phyloP scores from a whole-genome alignment of 2,329 filamentous ascomycete species.

The Phoma herbarum region DNA sequence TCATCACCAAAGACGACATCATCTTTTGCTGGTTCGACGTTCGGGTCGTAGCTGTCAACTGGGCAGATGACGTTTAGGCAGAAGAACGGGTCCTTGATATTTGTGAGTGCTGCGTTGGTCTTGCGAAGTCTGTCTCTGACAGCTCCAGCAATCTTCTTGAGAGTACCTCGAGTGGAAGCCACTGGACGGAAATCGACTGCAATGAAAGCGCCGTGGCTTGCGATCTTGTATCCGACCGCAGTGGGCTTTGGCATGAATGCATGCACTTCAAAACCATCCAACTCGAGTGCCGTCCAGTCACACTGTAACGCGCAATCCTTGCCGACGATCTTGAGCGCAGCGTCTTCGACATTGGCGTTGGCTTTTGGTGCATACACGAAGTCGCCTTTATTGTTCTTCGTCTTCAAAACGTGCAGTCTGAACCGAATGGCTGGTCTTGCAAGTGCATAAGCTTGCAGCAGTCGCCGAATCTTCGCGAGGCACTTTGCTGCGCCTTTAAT shows the following conservation, averaged over 20 bases:
- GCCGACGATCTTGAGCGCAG: conserved; percentile 70
- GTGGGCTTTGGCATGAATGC: conserved; percentile 66
- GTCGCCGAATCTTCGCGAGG: conserved; percentile 65
- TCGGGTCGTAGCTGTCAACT: conserved; percentile 71
- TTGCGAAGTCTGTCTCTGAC: conserved; percentile 62
- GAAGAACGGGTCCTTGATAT: conserved; percentile 66
- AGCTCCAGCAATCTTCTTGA: conserved; percentile 65
- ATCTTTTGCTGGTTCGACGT: conserved; percentile 76
- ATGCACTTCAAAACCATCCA: conserved; percentile 59
- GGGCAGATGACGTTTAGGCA: conserved; percentile 70
- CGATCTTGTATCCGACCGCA: conserved; percentile 54
- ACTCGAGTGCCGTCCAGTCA: conserved; percentile 50
- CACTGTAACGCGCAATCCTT: conserved; percentile 65
- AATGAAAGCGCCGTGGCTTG: conserved; percentile 63
- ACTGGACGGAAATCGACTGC: conserved; percentile 75
- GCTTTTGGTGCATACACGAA: conserved; percentile 71
- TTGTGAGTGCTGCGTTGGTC: conserved; percentile 29
- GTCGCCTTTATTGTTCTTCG: conserved; percentile 58
- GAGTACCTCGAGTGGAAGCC: conserved; percentile 61
- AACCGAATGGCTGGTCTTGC: conserved; percentile 71
- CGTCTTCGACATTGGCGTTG: conserved; percentile 63
- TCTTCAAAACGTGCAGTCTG: conserved; percentile 66
- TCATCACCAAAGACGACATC: conserved; percentile 74
- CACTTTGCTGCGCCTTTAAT: conserved; percentile 67
- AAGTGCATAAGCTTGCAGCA: conserved; percentile 72